Base-by-base conservation (phyloP, 108 stramenopile genomes). In the Pseudonitzschia multiseries region DNA sequence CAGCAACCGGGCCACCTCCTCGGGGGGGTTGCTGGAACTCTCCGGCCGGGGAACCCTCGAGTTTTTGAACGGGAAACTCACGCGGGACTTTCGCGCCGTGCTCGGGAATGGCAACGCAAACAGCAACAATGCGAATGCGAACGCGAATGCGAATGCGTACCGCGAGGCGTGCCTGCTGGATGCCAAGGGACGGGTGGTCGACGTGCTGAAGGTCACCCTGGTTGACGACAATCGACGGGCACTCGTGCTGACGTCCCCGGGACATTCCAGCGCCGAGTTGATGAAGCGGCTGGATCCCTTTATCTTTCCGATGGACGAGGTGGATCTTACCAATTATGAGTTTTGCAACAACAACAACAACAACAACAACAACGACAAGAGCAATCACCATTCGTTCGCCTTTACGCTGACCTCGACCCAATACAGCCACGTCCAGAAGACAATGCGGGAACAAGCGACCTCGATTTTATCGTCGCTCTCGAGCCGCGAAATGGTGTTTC, bases 221-320 rank as follows among this genome's bases (percentile, higher is more conserved):
- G 82, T 75, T 48, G 68, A 75, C 43, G 29, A 44, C 29, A 33
- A 27, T 1, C 54, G 68, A 41, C 73, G 79, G 15, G 86, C 89
- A 20, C 84, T 82, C 46, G 75, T 93, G 2, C 72, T 90, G 66
- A 90, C 92, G 28, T 91, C 90, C 50, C 93, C 93, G 15, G 93
- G 90, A 26, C 90, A 93, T 72, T 65, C 87, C 63, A 87, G 85
- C 17, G 44, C 56, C 27, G 64, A 44, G 6, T 64, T 91, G 36
- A 81, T 83, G 51, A 32, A 88, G 62, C 53, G 81, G 75, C 75
- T 93, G 59, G 86, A 89, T 51, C 89, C 87, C 15, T 82, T 87
- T 56, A 78, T 93, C 18, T 94, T 94, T 78, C 91, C 93, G 20
- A 73, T 94, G 85, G 91, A 94, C 81, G 74, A 73, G 64, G 84